Conservation (phyloP, 163 green algal genomes). For the Chloromonas sp. region DNA sequence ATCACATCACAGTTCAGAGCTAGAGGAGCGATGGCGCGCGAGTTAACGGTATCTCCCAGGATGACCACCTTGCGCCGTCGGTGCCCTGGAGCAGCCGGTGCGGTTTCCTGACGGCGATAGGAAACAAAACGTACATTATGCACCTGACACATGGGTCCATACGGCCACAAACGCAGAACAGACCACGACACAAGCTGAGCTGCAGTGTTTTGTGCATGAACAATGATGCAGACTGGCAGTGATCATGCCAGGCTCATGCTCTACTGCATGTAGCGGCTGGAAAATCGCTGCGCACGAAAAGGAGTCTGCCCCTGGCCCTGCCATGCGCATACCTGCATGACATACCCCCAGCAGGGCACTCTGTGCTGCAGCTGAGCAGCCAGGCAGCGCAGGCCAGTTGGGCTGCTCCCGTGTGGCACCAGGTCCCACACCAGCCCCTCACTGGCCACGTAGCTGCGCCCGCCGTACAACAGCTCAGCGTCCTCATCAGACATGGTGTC, state of each 20-base stretch:
- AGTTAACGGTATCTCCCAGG: conserved; percentile 88
- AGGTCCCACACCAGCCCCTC: conserved; percentile 1
- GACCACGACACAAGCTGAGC: neutral
- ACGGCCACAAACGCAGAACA: neutral
- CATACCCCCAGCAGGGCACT: conserved; percentile 90
- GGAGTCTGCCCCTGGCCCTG: neutral
- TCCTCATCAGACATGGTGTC: neutral
- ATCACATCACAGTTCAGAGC: conserved; percentile 73
- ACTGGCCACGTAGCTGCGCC: neutral
- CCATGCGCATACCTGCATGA: conserved; percentile 37
- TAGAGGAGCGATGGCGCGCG: conserved; percentile 51
- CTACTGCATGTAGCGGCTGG: neutral
- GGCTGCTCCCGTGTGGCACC: neutral
- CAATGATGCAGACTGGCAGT: neutral
- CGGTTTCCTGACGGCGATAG: neutral
- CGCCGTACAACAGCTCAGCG: neutral
- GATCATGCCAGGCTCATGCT: neutral
- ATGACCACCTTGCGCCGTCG: conserved; percentile 68
- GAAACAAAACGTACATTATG: too few relatives aligned
- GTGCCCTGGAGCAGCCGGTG: neutral
- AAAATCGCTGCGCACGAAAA: neutral
- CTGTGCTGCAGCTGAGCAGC: conserved; percentile 78
- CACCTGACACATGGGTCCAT: too few relatives aligned
- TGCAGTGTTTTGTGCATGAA: neutral
- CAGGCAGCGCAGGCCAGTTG: neutral